Base-by-base conservation (phyloP, 352 stramenopile species). In the Globisporangium camurandrum region DNA sequence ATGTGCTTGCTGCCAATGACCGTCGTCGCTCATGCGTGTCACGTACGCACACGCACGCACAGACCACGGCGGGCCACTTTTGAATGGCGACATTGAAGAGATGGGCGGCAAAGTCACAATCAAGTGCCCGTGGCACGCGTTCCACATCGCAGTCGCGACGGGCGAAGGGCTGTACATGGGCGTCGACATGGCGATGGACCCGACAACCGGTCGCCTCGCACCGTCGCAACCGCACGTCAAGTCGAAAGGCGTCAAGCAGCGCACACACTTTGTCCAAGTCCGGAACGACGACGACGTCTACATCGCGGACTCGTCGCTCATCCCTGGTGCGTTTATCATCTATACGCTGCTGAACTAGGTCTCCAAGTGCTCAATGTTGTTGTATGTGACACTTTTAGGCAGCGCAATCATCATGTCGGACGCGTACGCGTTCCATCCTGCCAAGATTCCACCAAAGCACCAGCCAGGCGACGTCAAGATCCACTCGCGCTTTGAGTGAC, bases 41-140 rank as follows among this genome's bases (percentile, higher is more conserved):
- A n/a, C n/a, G n/a, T n/a, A n/a, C n/a, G n/a, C n/a, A 46, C 22
- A 6, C 46, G 8, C n/a, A n/a, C n/a, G n/a, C 46, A 27, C 34
- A 91, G 80, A 93, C 57, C 83, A 93, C 47, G 83, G 83, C 22
- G 83, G 83, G 9, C 83, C 83, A 54, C 60, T 93, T 11, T 30
- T 73, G 4, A 88, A 81, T 51, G 83, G 83, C 47, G 83, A 93
- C 46, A 91, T 93, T 57, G 83, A 93, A 51, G 83, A 91, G 56
- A 66, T 93, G 46, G 79, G 77, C 23, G 77, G 74, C 34, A 89
- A 88, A 28, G 51, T 71, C 9, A 86, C 76, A 3, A 72, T 92
- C 57, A 87, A 88, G 58, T 92, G 83, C 62, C 83, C 83, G 24
- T 93, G 83, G 83, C 83, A 93, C 56, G 77, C 77, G 40, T 93